These are phyloP conservation scores for Linderniella brevidens DNA, from an alignment of 257 asterid species.

Conservation along the genomic window DNA sequence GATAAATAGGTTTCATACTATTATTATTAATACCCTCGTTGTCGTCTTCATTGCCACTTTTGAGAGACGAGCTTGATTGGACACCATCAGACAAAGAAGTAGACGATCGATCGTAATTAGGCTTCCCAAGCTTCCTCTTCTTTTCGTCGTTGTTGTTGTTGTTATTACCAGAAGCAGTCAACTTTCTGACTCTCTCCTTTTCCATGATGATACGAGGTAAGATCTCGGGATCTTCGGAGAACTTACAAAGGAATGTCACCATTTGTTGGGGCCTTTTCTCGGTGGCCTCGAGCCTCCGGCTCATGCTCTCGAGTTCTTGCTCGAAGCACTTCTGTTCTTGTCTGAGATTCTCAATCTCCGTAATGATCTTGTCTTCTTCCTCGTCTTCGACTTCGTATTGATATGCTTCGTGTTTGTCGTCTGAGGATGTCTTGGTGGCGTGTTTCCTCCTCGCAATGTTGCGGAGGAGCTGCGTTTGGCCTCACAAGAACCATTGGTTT, in stretches of 20 bases:
- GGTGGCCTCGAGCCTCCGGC: conserved; percentile 41
- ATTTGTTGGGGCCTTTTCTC: conserved; percentile 44
- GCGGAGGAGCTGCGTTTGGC: conserved; percentile 32
- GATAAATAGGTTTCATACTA: no score
- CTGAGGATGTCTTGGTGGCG: neutral
- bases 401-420: neutral
- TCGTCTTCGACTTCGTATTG: conserved; percentile 13
- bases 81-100: no score
- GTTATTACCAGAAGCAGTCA: conserved; percentile 9
- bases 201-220: conserved; percentile 26
- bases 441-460: conserved; percentile 34
- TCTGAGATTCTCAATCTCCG: conserved; percentile 24
- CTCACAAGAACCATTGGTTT: conserved; percentile 51
- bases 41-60: no score
- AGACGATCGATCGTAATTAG: no score
- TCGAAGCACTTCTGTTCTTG: conserved; percentile 41
- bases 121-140: no score
- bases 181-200: conserved; percentile 15
- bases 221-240: conserved; percentile 40
- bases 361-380: conserved; percentile 22
- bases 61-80: no score
- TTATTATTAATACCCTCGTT: no score
- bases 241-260: conserved; percentile 46
- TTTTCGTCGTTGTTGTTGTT: conserved; percentile 5
- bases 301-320: conserved; percentile 29